Base-by-base conservation (phyloP, 805 yeast species). In the Metschnikowia hibisci region DNA sequence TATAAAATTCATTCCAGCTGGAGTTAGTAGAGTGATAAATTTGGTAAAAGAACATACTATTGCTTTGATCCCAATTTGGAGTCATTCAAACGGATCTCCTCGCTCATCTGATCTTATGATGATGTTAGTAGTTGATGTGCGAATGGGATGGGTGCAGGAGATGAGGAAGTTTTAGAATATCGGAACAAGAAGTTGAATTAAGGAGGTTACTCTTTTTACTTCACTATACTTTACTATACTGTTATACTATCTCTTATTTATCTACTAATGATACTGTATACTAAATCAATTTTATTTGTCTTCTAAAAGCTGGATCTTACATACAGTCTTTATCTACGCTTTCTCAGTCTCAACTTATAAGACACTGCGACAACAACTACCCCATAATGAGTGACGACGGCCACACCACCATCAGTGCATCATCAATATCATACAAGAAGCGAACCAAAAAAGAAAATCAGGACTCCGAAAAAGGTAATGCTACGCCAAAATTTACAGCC, bases 1-100 rank as follows among this genome's bases (percentile, higher is more conserved):
- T 68, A 63, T 91, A 91, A 62, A 91, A 87, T 41, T 82, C 77
- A 62, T 93, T 90, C 98, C 99, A 91, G 69, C 81, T 75, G 43
- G 1, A 22, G 54, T 61, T 60, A 59, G 64, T 47, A 33, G 23
- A 18, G 20, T 16, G 34, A 44, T 40, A 37, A 47, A 33, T 12
- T 3, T 25, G 16, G 28, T 11, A 27, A 10, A 2, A 4, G 15
- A 34, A 71, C 79, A 37, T 66, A 77, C 82, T 91, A 90, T 56
- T 83, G 73, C 56, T 82, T 80, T 0, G 96, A 89, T 6, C 98
- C 98, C 37, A 91, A 71, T 54, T 84, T 84, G 12, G 96, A 90
- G 15, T 81, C 76, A 56, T 85, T 82, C 35, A 89, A 69, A 34
- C 80, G 44, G 42, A 69, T 58, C n/a, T 65, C 67, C 26, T 47